These are phyloP conservation scores for Coccomyxa subellipsoidea DNA, from an alignment of 163 green algal genomes.

Conservation along the genomic window DNA sequence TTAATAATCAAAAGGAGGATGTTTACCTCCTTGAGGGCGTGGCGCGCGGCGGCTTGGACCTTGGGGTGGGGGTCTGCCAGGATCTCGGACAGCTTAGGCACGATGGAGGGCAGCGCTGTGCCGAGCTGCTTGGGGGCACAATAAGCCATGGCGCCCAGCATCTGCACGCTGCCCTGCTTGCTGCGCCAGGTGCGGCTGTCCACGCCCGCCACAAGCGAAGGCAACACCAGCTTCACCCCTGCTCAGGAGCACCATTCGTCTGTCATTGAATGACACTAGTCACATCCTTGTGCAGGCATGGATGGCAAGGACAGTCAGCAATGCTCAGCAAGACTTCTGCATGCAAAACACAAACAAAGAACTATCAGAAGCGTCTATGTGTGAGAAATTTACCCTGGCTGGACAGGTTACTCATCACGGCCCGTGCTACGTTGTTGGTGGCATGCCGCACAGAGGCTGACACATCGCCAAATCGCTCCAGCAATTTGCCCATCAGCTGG, in stretches of 20 bases:
- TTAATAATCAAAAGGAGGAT: background rate
- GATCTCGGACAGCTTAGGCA: conserved; percentile 79
- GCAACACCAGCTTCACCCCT: conserved; percentile 79
- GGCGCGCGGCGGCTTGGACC: conserved; percentile 77
- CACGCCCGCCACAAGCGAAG: conserved; percentile 62
- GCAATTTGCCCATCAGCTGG: conserved; percentile 86
- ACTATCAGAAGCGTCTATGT: too few species aligned
- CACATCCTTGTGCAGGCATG: too few species aligned
- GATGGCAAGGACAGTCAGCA: too few species aligned
- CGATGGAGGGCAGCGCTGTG: conserved; percentile 86
- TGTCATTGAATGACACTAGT: too few species aligned
- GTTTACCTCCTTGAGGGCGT: conserved; percentile 78
- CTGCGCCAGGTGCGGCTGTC: conserved; percentile 81
- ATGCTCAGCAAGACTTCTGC: too few species aligned
- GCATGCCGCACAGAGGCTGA: conserved; percentile 55
- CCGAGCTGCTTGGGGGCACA: conserved; percentile 94
- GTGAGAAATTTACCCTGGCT: conserved; percentile 18
- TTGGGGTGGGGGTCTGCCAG: conserved; percentile 84
- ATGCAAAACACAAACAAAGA: too few species aligned
- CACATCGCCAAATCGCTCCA: conserved; percentile 86
- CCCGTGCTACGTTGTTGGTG: conserved; percentile 46
- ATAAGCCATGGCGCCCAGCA: conserved; percentile 95
- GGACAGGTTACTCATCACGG: conserved; percentile 71
- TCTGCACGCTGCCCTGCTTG: conserved; percentile 89
- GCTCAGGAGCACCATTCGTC: conserved; percentile 25